Conservation (phyloP, 345 rosid species). For the Eucalyptus camaldulensis region DNA sequence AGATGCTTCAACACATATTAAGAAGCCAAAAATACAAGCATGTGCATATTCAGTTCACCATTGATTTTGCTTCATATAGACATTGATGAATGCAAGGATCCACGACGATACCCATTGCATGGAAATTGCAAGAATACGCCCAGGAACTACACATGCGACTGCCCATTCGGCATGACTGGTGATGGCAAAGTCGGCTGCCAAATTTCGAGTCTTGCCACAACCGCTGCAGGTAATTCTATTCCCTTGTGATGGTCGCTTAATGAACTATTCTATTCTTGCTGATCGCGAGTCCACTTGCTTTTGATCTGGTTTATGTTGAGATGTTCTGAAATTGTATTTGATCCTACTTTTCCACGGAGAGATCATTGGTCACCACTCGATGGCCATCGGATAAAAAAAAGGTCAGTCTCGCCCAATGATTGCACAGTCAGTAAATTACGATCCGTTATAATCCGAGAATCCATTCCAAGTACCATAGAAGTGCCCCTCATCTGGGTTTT, state of each 20-base stretch:
- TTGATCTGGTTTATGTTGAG: neutral
- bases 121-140: neutral
- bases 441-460: neutral
- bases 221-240: neutral
- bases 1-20: neutral
- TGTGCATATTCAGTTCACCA: neutral
- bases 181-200: neutral
- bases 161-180: neutral
- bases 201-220: neutral
- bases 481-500: neutral
- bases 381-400: neutral
- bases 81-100: neutral
- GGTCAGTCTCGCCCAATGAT: neutral
- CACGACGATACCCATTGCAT: neutral
- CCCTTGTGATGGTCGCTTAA: neutral
- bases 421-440: neutral
- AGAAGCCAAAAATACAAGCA: neutral
- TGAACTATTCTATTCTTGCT: neutral
- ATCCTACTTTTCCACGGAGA: neutral
- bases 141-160: neutral
- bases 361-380: neutral
- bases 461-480: neutral
- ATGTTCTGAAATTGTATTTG: neutral
- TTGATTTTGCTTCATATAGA: neutral
- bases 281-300: neutral